Percentiles rank a stretch among this genome's conserved stretches.
Evolutionary conservation across 768 basidiomycete genomes (phyloP).

Genomic region (Phaeolepiota aurea): DNA sequence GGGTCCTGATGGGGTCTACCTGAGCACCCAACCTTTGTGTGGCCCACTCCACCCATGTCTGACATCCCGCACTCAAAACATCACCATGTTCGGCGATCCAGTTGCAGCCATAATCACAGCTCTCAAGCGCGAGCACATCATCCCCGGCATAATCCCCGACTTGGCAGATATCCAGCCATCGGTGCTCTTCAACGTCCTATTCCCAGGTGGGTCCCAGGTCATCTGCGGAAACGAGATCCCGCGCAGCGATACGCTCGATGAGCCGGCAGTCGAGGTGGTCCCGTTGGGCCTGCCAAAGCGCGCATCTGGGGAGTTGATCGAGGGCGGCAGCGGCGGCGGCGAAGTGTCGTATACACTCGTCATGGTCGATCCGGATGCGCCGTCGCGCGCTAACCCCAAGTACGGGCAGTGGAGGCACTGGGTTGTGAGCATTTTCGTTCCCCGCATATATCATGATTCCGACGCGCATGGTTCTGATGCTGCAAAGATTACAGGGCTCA

Average conservation of each 20-base stretch:
- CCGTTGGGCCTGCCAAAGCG: conserved; percentile 25
- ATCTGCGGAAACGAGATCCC: conserved; percentile 21
- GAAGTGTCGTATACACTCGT: conserved; percentile 42
- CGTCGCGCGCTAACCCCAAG: conserved; percentile 37
- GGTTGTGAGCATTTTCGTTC: conserved; percentile 34
- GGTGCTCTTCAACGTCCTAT: conserved; percentile 34
- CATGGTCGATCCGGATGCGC: conserved; percentile 55
- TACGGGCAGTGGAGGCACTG: conserved; percentile 49
- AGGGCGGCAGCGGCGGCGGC: conserved; percentile 6
- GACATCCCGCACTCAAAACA: not conserved
- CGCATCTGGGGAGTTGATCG: not conserved
- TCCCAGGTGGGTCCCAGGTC: conserved; percentile 29
- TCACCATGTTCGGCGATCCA: conserved; percentile 16
- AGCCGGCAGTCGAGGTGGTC: conserved; percentile 39
- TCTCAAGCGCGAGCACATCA: conserved; percentile 29
- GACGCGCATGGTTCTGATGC: conserved; percentile 3
- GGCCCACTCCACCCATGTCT: not conserved
- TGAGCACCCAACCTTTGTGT: too few relatives aligned
- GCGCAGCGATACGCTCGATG: conserved; percentile 30
- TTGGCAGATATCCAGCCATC: conserved; percentile 22
- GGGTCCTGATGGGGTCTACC: too few relatives aligned
- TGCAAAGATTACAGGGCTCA: conserved; percentile 26
- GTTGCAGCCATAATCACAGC: conserved; percentile 21
- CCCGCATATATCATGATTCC: not conserved
- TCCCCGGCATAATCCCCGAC: conserved; percentile 36